Evolutionary conservation across 768 basidiomycete genomes (phyloP).

Genomic region (Collybiopsis confluens): DNA sequence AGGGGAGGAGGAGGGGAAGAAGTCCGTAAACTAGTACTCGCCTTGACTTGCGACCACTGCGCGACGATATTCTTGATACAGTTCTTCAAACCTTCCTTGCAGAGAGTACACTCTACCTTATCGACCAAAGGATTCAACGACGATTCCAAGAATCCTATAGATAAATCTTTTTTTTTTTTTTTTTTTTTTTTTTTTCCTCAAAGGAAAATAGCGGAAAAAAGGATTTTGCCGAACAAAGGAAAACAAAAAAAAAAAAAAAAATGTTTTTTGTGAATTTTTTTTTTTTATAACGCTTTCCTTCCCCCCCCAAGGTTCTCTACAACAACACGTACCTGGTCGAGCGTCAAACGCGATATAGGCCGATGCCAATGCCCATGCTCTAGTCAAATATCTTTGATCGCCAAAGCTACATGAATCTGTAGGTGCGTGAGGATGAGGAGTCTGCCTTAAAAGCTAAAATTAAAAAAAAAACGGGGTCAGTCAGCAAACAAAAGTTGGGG

Average conservation of each 20-base stretch:
- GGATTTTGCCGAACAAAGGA: not conserved
- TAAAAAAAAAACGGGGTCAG: not conserved
- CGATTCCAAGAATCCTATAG: slow-evolving; percentile 65
- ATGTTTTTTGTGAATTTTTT: no score
- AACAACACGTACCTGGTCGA: slow-evolving; percentile 53
- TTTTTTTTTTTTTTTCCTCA: no score
- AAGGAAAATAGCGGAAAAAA: slow-evolving; percentile 7
- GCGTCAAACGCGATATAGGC: slow-evolving; percentile 85
- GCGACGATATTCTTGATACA: slow-evolving; percentile 64
- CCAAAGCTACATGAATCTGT: slow-evolving; percentile 62
- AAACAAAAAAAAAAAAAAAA: no score
- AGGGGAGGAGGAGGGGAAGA: no score
- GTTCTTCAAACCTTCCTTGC: slow-evolving; percentile 55
- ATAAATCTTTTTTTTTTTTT: slow-evolving; percentile 64
- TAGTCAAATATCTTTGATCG: slow-evolving; percentile 73
- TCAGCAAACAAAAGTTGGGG: not conserved
- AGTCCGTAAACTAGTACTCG: no score
- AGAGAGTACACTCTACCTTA: slow-evolving; percentile 66
- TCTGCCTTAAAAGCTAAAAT: slow-evolving; percentile 49
- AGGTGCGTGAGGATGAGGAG: slow-evolving; percentile 71
- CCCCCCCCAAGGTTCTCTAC: no score
- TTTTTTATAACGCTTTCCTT: no score
- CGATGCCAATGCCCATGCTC: slow-evolving; percentile 79
- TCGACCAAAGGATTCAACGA: slow-evolving; percentile 67
- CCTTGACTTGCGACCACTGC: slow-evolving; percentile 81